Base-by-base conservation (phyloP, 345 rosid genomes). In the Erodium maritimum region DNA sequence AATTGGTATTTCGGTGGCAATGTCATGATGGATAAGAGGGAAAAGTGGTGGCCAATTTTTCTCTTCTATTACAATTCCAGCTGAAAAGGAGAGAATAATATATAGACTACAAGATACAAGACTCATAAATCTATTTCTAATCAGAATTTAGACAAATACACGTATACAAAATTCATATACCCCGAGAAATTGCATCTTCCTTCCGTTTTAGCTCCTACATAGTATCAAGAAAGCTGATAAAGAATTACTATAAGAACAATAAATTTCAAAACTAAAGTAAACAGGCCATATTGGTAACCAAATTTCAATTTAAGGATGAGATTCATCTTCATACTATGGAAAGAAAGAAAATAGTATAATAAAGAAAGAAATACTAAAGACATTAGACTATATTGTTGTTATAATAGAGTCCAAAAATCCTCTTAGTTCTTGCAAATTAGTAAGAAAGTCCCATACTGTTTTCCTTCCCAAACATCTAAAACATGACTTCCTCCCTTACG, bases 41-140 rank as follows among this genome's bases (percentile, higher is more conserved):
- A 85, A 89, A 80, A 79, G 79, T 20, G 91, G 90, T 0, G 99
- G 99, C 96, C 96, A 94, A 51, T 94, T 94, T 80, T 90, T 90
- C 69, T 82, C 96, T 70, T 94, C 96, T 50, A 90, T 75, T 60
- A 85, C 80, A 75, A 90, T 77, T 71, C 99, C 99, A 72, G 90
- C 99, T 94, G 83, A 63, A 61, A 71, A 66, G 9, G 60, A 29
- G 52, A 57, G 62, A 21, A 58, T 58, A 23, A 61, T 19, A 25
- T 17, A 65, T 22, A n/a, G n/a, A n/a, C n/a, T n/a, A n/a, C n/a
- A 59, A 61, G 56, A 22, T 55, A 61, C 17, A 42, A 42, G 3
- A 42, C 48, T 42, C 48, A 10, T 42, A 29, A 34, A 37, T 22
- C 17, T 6, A 9, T 63, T 20, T 22, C n/a, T 52, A 55, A 55